phyloP scores from a whole-genome alignment of 371 early-diverging fungal genomes.

The Rhizopus microsporus region DNA sequence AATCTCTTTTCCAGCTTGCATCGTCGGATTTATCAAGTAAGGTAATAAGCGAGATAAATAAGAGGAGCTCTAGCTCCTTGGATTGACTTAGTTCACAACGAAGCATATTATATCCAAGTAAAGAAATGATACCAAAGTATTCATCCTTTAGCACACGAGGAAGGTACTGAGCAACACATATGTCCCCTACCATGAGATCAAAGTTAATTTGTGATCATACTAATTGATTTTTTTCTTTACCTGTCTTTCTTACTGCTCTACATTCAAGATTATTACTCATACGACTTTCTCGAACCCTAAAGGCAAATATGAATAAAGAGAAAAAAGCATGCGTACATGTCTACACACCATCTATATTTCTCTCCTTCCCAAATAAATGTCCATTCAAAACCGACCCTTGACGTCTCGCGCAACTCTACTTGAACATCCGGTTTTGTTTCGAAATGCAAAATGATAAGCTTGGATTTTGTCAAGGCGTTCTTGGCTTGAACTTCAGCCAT shows the following conservation, averaged over 20 bases:
- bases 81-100: conserved; percentile 25
- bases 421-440: conserved; percentile 15
- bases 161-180: conserved; percentile 48
- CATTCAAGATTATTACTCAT: conserved; percentile 43
- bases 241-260: conserved; percentile 31
- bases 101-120: conserved; percentile 40
- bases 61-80: conserved; percentile 29
- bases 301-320: background rate
- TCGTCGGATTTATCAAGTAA: conserved; percentile 48
- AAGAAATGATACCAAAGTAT: conserved; percentile 46
- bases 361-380: conserved; percentile 48
- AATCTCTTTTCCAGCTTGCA: conserved; percentile 30
- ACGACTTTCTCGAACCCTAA: conserved; percentile 43
- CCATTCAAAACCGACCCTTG: conserved; percentile 49
- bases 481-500: conserved; percentile 41
- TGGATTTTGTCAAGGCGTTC: conserved; percentile 27
- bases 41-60: conserved; percentile 39
- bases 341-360: conserved; percentile 39
- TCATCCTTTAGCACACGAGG: conserved; percentile 44
- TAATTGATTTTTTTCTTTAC: conserved; percentile 9
- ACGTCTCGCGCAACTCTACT: conserved; percentile 31
- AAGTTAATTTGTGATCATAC: background rate
- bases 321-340: background rate
- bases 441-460: conserved; percentile 36
- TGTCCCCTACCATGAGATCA: conserved; percentile 23